Evolutionary conservation across 441 rosid genomes (phyloP), one percentile per base, ranked within the genome.

Genomic region (Gossypium davidsonii): DNA sequence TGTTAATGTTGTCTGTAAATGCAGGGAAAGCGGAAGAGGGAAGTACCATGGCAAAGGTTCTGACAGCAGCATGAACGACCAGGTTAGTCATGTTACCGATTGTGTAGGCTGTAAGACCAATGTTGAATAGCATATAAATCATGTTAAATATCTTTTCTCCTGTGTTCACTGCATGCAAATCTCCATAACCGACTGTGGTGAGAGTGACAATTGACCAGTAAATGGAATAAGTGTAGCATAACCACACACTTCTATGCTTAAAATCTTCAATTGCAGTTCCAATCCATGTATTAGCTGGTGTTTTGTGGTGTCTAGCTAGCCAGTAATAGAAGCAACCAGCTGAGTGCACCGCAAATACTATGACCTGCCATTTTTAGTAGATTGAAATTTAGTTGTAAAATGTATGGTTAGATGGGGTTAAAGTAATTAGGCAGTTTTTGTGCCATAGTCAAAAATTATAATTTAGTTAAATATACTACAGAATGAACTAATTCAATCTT

Each of bases 71-170:
- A 73, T 88, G 97, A 83, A 94, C 97, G 23, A 92, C 70, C 48
- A 94, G 98, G 76, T 87, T 91, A 56, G 97, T 92, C 97, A 92
- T 94, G 92, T 88, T 92, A 64, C 97, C 97, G 8, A 92, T 94
- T 56, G 90, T 83, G 71, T 92, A 94, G 69, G 98, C 90, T 0
- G 91, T 85, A 82, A 94, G 97, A n/a, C 96, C 91, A 62, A 91
- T 90, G 84, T 94, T 92, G 88, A 89, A 89, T 25, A 91, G 83
- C 98, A 94, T 92, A 77, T 94, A 92, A 39, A 84, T 10, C 90
- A 90, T 86, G 71, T 87, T 90, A 73, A 90, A 92, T 15, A 84
- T 25, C 81, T 90, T 85, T 82, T 92, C 97, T 51, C 81, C 85
- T 0, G 82, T 84, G 63, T 94, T 94, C 3, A 92, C 85, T 0